Evolutionary conservation across 2,329 filamentous ascomycete genomes (phyloP).

Genomic region (Penicillium freii): DNA sequence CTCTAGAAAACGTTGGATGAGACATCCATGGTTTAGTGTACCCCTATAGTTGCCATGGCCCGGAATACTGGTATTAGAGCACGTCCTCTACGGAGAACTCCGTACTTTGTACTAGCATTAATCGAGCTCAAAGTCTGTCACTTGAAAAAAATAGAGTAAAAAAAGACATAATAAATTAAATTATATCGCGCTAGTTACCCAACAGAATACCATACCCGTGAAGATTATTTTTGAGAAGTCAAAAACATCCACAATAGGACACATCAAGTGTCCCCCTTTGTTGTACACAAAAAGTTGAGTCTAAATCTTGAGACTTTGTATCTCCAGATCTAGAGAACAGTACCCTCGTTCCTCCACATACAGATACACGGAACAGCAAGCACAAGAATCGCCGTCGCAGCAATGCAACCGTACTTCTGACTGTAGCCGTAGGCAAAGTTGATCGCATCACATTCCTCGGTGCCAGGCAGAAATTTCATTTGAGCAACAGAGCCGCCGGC

Average conservation of each 20-base stretch:
- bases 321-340: not conserved
- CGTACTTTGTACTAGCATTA: not conserved
- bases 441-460: conserved; percentile 33
- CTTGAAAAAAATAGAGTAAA: not conserved
- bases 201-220: not conserved
- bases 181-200: not conserved
- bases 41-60: not conserved
- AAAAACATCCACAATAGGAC: not conserved
- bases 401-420: conserved; percentile 31
- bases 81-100: not conserved
- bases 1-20: not conserved
- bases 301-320: not conserved
- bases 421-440: conserved; percentile 36
- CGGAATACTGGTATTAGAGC: not conserved
- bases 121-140: not conserved
- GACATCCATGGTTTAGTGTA: too few relatives aligned
- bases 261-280: not conserved
- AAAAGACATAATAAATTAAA: not conserved
- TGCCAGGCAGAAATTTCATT: conserved; percentile 29
- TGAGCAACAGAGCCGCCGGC: conserved; percentile 29
- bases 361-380: conserved; percentile 26
- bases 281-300: not conserved
- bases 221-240: not conserved
- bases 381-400: conserved; percentile 26
- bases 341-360: conserved; percentile 32